Evolutionary conservation across 371 early-diverging fungal species (phyloP), one percentile per base, ranked within the genome.

Genomic region (Capillidium heterosporum): DNA sequence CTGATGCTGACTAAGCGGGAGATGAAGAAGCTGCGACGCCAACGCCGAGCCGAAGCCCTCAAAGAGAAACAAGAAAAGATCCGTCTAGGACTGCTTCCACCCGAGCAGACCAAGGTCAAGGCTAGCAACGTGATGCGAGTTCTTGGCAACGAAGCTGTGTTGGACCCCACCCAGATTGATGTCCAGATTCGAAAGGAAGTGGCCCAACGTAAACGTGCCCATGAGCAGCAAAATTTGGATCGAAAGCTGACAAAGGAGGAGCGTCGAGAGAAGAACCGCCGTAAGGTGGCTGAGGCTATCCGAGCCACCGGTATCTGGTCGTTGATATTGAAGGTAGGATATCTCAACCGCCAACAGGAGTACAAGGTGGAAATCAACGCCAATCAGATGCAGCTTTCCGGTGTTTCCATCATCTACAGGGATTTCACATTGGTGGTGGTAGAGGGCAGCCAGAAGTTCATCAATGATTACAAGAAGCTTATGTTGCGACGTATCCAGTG

Each of bases 401-500:
- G 96, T 0, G 69, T 76, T 7, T 87, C 79, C 11, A 70, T 94
- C 55, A 65, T 85, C 21, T 71, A 85, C 63, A 76, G 80, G 0
- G 79, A 76, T 10, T 76, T 81, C 60, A 78, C 76, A 58, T 57
- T 95, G 44, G 89, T 97, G 1, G 70, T 93, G 48, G 95, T 90
- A 1, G 98, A 97, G 69, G 98, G 96, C 0, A 87, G 94, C 0
- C 85, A 83, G 4, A 88, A 92, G 64, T 77, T 78, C 13, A 77
- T 95, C 61, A 84, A 84, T 57, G 78, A 81, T 21, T 97, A 91
- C 74, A 95, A 91, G 64, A 89, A 91, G 62, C 71, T 97, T 23
- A 89, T 97, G 95, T 68, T 93, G n/a, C 70, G 87, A 28, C 79
- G 98, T 29, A 95, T 97, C 60, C 81, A 93, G 60, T 97, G 98